Evolutionary conservation across 768 basidiomycete genomes (phyloP).

Genomic region (Epithele typhae): DNA sequence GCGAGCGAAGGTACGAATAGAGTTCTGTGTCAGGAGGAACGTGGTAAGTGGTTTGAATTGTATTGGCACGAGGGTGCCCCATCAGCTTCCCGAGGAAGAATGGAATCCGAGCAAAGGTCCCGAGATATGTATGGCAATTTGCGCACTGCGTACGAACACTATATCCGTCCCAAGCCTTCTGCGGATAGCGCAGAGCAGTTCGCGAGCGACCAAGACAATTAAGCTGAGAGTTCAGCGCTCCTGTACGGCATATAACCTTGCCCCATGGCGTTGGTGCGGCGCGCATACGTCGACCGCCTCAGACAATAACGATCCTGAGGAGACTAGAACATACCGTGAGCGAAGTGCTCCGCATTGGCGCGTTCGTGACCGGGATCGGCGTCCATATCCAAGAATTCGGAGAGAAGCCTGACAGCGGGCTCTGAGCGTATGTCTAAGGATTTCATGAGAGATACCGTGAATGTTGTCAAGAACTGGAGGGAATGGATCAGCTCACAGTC

Average conservation of each 20-base stretch:
- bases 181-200: no score
- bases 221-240: no score
- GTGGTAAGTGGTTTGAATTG: conserved; percentile 1
- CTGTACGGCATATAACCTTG: no score
- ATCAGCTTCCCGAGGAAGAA: no score
- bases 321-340: conserved; percentile 62
- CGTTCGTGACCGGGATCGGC: conserved; percentile 51
- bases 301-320: neutral
- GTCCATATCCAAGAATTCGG: conserved; percentile 87
- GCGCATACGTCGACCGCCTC: neutral
- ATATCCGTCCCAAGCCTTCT: no score
- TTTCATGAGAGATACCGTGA: conserved; percentile 88
- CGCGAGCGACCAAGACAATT: no score
- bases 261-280: no score
- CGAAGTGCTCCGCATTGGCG: conserved; percentile 87
- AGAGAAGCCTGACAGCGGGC: conserved; percentile 75
- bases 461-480: conserved; percentile 78
- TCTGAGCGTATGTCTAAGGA: conserved; percentile 90
- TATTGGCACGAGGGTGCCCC: no score
- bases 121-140: no score
- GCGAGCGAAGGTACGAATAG: conserved; percentile 85
- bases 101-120: no score
- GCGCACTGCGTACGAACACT: no score
- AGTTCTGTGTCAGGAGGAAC: conserved; percentile 54
- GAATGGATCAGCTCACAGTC: neutral